Conservation (phyloP, 2,329 filamentous ascomycete species). For the Cercospora sojina region DNA sequence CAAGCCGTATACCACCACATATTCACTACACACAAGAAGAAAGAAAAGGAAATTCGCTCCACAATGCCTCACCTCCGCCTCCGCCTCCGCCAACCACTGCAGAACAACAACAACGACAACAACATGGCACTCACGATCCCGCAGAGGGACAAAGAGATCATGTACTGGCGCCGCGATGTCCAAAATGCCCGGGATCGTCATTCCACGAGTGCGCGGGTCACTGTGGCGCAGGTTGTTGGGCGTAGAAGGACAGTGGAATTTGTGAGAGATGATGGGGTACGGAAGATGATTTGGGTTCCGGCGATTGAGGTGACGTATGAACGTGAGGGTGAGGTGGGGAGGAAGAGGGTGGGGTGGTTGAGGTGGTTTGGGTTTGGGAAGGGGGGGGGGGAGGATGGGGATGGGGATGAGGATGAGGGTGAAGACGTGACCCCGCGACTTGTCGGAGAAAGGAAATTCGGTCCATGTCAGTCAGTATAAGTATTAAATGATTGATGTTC, state of each 20-base stretch:
- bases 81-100: too few relatives aligned
- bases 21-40: neutral
- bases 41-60: neutral
- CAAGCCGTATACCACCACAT: too few relatives aligned
- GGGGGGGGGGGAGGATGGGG: neutral
- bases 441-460: neutral
- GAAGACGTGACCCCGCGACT: neutral
- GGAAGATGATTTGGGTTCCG: neutral
- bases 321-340: neutral
- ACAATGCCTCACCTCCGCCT: neutral
- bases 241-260: neutral
- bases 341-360: neutral
- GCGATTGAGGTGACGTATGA: neutral
- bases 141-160: neutral
- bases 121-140: neutral
- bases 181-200: neutral
- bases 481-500: neutral
- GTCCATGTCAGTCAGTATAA: neutral
- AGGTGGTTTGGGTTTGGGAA: neutral
- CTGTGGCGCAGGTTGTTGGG: neutral
- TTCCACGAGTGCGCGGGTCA: neutral
- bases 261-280: neutral
- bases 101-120: neutral
- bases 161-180: neutral
- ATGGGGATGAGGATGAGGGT: neutral